phyloP scores from a whole-genome alignment of 2,329 filamentous ascomycete species.

The Hypoxylon sp. region DNA sequence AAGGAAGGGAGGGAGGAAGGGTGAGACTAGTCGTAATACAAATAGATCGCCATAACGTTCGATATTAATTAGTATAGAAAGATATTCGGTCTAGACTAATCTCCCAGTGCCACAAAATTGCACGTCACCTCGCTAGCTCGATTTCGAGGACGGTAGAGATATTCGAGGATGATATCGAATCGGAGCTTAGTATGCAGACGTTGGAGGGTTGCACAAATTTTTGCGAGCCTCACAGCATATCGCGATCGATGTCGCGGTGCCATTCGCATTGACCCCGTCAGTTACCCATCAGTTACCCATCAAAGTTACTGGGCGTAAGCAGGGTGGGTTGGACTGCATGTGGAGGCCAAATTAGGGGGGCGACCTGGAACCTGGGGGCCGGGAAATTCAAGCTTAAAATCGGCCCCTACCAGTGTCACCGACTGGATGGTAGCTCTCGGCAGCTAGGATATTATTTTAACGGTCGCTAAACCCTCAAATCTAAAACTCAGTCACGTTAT shows the following conservation, averaged over 20 bases:
- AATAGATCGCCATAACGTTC: slow-evolving; percentile 35
- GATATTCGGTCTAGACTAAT: slow-evolving; percentile 13
- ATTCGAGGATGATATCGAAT: slow-evolving; percentile 2
- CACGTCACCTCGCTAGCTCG: slow-evolving; percentile 2
- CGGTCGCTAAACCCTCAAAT: slow-evolving; percentile 19
- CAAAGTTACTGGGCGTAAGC: slow-evolving; percentile 18
- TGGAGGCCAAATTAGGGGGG: slow-evolving; percentile 14
- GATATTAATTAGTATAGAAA: slow-evolving; percentile 18
- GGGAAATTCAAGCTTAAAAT: slow-evolving; percentile 30
- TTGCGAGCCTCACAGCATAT: slow-evolving; percentile 20
- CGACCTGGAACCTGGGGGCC: slow-evolving; percentile 11
- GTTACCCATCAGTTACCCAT: slow-evolving; percentile 9
- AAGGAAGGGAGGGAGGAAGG: neutral
- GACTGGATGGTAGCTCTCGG: slow-evolving; percentile 30
- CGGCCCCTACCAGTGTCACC: slow-evolving; percentile 26
- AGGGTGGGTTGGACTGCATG: slow-evolving; percentile 14
- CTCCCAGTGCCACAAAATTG: slow-evolving; percentile 7
- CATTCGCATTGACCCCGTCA: slow-evolving; percentile 26
- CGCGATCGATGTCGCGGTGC: slow-evolving; percentile 38
- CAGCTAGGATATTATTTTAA: slow-evolving; percentile 13
- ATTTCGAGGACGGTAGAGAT: neutral
- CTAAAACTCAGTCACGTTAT: slow-evolving; percentile 23
- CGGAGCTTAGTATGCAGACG: neutral
- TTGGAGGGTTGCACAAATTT: slow-evolving; percentile 22
- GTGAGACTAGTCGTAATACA: slow-evolving; percentile 16